phyloP scores from a whole-genome alignment of 2,329 filamentous ascomycete species.

The Fusarium pseudonygamai region DNA sequence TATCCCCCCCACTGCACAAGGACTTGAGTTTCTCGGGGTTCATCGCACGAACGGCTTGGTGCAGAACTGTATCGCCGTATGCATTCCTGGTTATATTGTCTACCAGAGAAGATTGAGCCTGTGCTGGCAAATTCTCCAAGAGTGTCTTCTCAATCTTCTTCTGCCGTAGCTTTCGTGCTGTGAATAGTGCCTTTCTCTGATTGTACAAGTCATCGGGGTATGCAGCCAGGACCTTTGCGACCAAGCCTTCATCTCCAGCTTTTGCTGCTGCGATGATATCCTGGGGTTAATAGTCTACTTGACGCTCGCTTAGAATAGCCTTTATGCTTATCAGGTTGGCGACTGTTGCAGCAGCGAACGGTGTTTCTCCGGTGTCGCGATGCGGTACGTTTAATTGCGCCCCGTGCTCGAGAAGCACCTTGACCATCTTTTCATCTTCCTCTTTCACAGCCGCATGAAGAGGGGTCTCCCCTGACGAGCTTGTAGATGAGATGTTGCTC shows the following conservation, averaged over 20 bases:
- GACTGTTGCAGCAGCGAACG: not conserved
- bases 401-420: not conserved
- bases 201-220: not conserved
- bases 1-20: not conserved
- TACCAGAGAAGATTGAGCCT: fast-evolving
- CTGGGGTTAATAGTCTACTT: not conserved
- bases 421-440: not conserved
- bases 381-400: not conserved
- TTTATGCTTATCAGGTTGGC: not conserved
- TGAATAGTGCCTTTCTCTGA: not conserved
- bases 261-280: not conserved
- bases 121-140: fast-evolving
- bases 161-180: fast-evolving
- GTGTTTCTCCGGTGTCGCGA: not conserved
- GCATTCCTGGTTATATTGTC: not conserved
- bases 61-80: not conserved
- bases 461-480: not conserved
- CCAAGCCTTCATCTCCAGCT: not conserved
- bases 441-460: fast-evolving
- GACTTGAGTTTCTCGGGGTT: fast-evolving
- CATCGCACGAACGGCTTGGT: not conserved
- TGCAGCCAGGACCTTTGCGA: not conserved
- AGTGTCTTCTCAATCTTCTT: not conserved
- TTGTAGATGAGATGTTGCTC: not conserved
- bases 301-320: not conserved